A percentile compares a stretch with the other conserved stretches of the same genome.
phyloP scores from a whole-genome alignment of 768 basidiomycete genomes.

The Kwoniella heveanensis region DNA sequence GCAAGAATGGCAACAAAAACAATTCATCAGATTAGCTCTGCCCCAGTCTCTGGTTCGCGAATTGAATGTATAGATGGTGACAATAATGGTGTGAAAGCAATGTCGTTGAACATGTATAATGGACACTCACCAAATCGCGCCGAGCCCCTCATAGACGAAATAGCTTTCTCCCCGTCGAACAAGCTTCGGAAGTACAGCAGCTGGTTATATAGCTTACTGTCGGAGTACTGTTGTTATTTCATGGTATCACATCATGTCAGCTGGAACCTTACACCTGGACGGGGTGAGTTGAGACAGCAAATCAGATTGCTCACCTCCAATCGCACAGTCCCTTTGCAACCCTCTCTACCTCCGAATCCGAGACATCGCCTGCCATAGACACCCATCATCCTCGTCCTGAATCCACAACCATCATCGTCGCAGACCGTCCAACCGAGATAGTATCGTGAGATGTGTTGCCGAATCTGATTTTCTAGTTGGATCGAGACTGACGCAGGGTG shows the following conservation, averaged over 20 bases:
- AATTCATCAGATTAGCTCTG: background rate
- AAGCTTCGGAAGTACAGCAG: constrained; percentile 77
- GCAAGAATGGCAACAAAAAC: background rate
- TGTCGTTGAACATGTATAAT: constrained; percentile 6
- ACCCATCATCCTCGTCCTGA: constrained; percentile 88
- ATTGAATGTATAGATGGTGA: no score
- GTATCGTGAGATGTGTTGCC: constrained; percentile 72
- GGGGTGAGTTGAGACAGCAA: background rate
- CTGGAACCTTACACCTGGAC: background rate
- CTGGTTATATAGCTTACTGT: constrained; percentile 83
- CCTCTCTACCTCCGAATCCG: constrained; percentile 57
- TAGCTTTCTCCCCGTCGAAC: constrained; percentile 71
- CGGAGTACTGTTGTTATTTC: constrained; percentile 76
- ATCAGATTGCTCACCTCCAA: constrained; percentile 66
- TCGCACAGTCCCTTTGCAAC: constrained; percentile 70
- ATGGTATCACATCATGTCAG: background rate
- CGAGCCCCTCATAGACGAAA: constrained; percentile 62
- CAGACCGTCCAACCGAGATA: constrained; percentile 90
- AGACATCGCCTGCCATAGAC: constrained; percentile 86
- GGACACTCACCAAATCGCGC: constrained; percentile 51
- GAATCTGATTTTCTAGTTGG: constrained; percentile 85
- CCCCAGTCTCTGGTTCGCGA: no score
- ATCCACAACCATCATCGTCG: constrained; percentile 78
- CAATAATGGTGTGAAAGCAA: no score
- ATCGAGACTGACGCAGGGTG: constrained; percentile 68